These are phyloP conservation scores for Phylloporus sp. DNA, from an alignment of 768 basidiomycete species.

Conservation along the genomic window DNA sequence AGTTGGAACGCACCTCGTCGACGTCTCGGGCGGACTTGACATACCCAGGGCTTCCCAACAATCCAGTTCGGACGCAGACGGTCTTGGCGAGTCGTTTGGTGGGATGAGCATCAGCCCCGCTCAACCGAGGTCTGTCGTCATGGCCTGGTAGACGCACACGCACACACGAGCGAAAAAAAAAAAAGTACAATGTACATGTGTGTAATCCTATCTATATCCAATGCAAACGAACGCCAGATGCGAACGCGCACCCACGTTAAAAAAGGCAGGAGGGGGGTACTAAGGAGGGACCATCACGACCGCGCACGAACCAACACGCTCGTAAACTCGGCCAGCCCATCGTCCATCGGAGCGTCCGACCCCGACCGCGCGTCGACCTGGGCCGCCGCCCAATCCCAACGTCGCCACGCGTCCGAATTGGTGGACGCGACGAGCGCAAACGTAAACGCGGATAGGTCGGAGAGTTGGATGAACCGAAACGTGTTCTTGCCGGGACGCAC, in stretches of 20 bases:
- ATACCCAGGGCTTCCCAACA: constrained; percentile 21
- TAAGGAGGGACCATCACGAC: constrained; percentile 14
- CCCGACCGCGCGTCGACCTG: not conserved
- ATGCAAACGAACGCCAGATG: too few species aligned
- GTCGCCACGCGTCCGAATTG: constrained; percentile 20
- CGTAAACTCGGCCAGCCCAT: constrained; percentile 17
- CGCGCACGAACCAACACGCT: constrained; percentile 13
- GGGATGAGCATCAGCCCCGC: constrained; percentile 83
- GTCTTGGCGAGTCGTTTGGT: constrained; percentile 62
- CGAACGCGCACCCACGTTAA: too few species aligned
- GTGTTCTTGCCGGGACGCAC: constrained; percentile 43
- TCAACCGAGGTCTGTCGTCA: constrained; percentile 21
- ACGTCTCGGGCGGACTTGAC: constrained; percentile 14
- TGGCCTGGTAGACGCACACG: constrained; percentile 9
- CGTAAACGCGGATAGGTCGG: constrained; percentile 35
- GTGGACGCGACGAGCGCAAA: constrained; percentile 43
- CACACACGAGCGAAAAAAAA: not conserved
- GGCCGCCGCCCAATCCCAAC: constrained; percentile 24
- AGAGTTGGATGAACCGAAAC: constrained; percentile 48
- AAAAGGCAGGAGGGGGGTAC: too few species aligned
- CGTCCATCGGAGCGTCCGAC: not conserved
- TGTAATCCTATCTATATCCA: too few species aligned
- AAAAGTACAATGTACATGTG: too few species aligned
- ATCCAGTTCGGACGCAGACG: constrained; percentile 38
- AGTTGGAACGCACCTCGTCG: constrained; percentile 1